Evolutionary conservation across 257 asterid genomes (phyloP), one percentile per base, ranked within the genome.

Genomic region (Salvia rosmarinus): DNA sequence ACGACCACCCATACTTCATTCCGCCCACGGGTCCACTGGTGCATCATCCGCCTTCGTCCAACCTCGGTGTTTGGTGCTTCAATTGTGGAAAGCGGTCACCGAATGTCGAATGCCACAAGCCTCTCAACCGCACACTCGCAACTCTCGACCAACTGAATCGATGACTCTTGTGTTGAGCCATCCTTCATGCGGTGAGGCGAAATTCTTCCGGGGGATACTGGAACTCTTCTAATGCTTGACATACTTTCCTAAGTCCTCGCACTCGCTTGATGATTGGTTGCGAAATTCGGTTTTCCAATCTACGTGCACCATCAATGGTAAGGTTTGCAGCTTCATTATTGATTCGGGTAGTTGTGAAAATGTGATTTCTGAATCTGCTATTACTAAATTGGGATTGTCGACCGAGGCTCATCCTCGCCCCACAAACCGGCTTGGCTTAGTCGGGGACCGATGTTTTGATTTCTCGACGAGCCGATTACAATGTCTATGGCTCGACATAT

Each of bases 281-380:
- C 46, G 14, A 0, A 9, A 9, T 1, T 40, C 46, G 3, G 11
- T 40, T 40, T 40, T 40, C 14, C 46, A 40, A 9, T 40, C 46
- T 9, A 40, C 46, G 9, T 40, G 14, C 14, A 40, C 46, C 3
- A 40, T 40, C 14, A 40, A 9, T 2, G 46, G 59, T 13, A 25
- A 47, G 7, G 32, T 66, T 4, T 47, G 60, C 16, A 8, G 1
- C 4, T 66, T 47, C 2, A 66, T 66, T 28, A 66, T 47, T 3
- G 59, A 66, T 1, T 66, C 46, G 4, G 46, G 59, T 1, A 66
- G 60, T 17, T 46, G 60, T 47, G 59, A 66, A 9, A 66, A 66
- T 47, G 34, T 66, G 0, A 9, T 66, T 0, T 64, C 57, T 47
- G 46, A 47, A 10, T 2, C 13, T 8, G 43, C 32, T 6, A 28